These are phyloP conservation scores for Synchytrium microbalum DNA, from an alignment of 371 early-diverging fungal genomes.

Conservation along the genomic window DNA sequence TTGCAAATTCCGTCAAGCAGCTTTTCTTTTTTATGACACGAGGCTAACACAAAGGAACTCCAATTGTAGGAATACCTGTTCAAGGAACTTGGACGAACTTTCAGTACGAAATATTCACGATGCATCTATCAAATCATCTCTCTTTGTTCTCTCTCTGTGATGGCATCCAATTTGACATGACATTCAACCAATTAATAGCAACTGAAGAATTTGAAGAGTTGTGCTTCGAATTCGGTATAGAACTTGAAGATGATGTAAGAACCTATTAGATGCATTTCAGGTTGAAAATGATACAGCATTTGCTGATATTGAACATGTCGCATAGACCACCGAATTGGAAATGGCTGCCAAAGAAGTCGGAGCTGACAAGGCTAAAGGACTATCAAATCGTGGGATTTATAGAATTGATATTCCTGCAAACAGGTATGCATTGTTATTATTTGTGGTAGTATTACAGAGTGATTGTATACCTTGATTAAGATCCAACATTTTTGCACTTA, in stretches of 20 bases:
- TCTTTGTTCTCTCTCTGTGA: no score
- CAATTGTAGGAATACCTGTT: background rate
- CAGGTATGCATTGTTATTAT: constrained; percentile 61
- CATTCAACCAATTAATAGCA: background rate
- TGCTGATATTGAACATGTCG: constrained; percentile 58
- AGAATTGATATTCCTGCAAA: constrained; percentile 99
- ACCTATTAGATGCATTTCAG: constrained; percentile 84
- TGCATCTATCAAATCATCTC: background rate
- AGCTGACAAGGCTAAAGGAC: constrained; percentile 44
- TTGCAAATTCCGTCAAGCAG: background rate
- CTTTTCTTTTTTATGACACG: background rate
- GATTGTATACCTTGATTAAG: constrained; percentile 11
- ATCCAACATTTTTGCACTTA: background rate
- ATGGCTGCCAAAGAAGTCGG: constrained; percentile 58
- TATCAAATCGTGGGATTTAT: constrained; percentile 72
- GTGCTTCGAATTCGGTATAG: constrained; percentile 99
- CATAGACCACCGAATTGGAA: constrained; percentile 73
- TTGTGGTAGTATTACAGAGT: no score
- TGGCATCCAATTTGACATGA: background rate
- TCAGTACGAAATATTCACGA: background rate
- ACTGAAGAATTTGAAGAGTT: constrained; percentile 86
- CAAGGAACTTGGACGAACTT: background rate
- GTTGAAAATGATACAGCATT: constrained; percentile 99
- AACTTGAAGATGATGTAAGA: constrained; percentile 79
- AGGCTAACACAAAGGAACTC: background rate